A percentile compares a stretch with the other conserved stretches of the same genome.
Evolutionary conservation across 306 rosid genomes (phyloP).

Genomic region (Quercus dentata): DNA sequence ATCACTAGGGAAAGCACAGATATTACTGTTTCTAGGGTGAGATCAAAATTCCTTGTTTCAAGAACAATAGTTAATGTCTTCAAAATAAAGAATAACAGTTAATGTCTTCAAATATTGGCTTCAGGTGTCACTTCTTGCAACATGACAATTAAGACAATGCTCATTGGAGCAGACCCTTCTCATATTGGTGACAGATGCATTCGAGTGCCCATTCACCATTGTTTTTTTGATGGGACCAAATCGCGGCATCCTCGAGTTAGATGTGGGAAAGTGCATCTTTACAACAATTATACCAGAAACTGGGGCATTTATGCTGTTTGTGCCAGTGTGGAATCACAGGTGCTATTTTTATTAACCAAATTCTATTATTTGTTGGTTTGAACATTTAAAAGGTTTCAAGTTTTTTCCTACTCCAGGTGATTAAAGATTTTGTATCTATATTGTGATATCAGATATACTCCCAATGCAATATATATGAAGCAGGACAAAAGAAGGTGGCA

Average conservation of each 20-base stretch:
- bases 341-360: too few species aligned
- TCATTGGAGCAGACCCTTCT: conserved; percentile 78
- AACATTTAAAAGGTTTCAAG: too few species aligned
- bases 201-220: conserved; percentile 89
- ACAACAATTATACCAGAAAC: background rate
- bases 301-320: too few species aligned
- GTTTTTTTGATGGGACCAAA: conserved; percentile 87
- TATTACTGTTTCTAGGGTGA: conserved; percentile 82
- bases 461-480: too few species aligned
- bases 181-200: conserved; percentile 75
- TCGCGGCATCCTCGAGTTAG: conserved; percentile 96
- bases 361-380: too few species aligned
- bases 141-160: conserved; percentile 80
- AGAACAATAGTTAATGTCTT: background rate
- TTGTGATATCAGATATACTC: too few species aligned
- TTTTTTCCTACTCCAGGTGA: too few species aligned
- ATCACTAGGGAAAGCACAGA: conserved; percentile 45
- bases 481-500: too few species aligned
- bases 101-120: conserved; percentile 7
- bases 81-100: background rate
- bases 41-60: conserved; percentile 2
- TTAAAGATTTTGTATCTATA: too few species aligned
- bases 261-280: conserved; percentile 79
- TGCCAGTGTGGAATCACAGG: too few species aligned
- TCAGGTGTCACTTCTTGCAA: conserved; percentile 79